phyloP scores from a whole-genome alignment of 2,329 filamentous ascomycete species.

The Fusarium circinatum region DNA sequence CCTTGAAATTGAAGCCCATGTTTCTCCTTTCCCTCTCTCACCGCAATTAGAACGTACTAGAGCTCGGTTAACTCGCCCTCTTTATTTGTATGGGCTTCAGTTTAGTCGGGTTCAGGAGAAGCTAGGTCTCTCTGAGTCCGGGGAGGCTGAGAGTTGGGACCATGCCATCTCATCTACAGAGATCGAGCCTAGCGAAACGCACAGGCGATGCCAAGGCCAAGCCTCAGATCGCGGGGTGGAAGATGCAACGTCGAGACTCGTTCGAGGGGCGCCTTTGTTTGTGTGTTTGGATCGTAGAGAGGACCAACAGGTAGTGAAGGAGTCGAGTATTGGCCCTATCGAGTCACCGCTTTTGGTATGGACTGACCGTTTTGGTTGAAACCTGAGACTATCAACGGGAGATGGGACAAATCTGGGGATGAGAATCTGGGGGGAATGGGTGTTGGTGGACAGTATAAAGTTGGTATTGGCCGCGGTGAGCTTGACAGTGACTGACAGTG shows the following conservation, averaged over 20 bases:
- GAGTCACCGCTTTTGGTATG: not conserved
- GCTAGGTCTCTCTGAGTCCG: constrained; percentile 1
- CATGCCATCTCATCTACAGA: not conserved
- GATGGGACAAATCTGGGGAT: not conserved
- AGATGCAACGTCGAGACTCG: constrained; percentile 1
- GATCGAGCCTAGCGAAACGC: not conserved
- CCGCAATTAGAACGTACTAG: not conserved
- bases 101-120: not conserved
- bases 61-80: not conserved
- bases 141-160: not conserved
- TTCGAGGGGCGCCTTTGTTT: not conserved
- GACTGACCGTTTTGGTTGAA: constrained; percentile 1
- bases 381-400: not conserved
- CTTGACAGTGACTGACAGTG: not conserved
- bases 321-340: constrained; percentile 2
- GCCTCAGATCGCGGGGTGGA: constrained; percentile 1
- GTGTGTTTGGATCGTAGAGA: not conserved
- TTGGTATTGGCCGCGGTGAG: not conserved
- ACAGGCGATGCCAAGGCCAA: not conserved
- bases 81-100: not conserved
- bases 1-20: not conserved
- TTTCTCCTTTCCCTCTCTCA: not conserved
- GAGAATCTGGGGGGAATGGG: not conserved
- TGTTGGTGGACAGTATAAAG: not conserved
- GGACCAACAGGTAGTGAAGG: not conserved